These are phyloP conservation scores for Acrocalymma vagum DNA, from an alignment of 2,329 filamentous ascomycete species.

Conservation along the genomic window DNA sequence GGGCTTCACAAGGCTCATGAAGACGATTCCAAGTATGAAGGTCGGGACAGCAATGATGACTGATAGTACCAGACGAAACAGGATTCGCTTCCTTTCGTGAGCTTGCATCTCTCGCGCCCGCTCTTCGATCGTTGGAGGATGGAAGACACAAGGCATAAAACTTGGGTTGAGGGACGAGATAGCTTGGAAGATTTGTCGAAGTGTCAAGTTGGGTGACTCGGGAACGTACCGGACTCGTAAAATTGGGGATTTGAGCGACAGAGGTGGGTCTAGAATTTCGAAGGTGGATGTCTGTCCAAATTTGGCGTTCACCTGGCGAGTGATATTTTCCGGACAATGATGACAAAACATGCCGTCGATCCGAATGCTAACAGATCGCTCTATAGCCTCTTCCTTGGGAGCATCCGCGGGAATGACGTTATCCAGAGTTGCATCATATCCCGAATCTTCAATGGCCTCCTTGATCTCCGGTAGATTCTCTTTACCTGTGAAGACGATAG, in stretches of 20 bases:
- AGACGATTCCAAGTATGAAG: constrained; percentile 87
- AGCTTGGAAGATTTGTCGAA: constrained; percentile 75
- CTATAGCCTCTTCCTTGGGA: constrained; percentile 19
- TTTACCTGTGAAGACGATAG: constrained; percentile 58
- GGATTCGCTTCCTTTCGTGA: constrained; percentile 72
- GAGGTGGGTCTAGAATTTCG: constrained; percentile 63
- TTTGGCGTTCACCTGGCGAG: constrained; percentile 59
- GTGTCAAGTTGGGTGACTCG: constrained; percentile 72
- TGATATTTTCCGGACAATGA: constrained; percentile 60
- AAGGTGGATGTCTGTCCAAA: constrained; percentile 56
- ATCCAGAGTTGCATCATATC: constrained; percentile 51
- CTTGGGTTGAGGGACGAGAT: constrained; percentile 72
- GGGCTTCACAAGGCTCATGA: constrained; percentile 80
- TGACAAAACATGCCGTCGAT: constrained; percentile 57
- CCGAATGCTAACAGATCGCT: constrained; percentile 44
- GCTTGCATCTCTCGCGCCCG: constrained; percentile 76
- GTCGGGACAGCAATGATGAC: constrained; percentile 78
- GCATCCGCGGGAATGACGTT: constrained; percentile 30
- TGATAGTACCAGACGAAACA: constrained; percentile 76
- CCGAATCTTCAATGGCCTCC: constrained; percentile 59
- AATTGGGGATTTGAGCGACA: constrained; percentile 67
- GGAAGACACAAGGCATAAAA: constrained; percentile 75
- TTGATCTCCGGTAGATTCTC: constrained; percentile 56
- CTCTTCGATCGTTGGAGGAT: constrained; percentile 85
- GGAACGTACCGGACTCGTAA: constrained; percentile 77